Evolutionary conservation across 116 monocot species (phyloP), one percentile per base, ranked within the genome.

Genomic region (Posidonia oceanica): DNA sequence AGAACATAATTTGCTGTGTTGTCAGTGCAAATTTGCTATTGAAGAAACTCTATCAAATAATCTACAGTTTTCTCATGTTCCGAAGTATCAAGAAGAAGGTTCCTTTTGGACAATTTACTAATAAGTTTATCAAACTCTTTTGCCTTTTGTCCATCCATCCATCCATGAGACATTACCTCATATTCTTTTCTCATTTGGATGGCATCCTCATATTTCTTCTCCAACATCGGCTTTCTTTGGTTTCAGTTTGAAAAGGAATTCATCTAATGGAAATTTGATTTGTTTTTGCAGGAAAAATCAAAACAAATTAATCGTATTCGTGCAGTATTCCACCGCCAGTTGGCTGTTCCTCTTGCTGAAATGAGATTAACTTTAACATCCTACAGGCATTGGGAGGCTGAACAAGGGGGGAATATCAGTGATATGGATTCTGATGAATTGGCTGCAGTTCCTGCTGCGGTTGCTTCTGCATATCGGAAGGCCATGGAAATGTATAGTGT

Each of bases 301-400:
- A 98, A 87, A 71, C 97, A 98, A 71, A 52, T 75, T 69, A 74
- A 86, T n/a, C 85, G 82, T 4, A 80, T 93, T 70, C 90, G 88
- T 61, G 36, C 72, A 74, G 60, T 98, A 23, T 98, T 87, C 72
- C 93, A 98, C 14, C 89, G 93, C 22, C 98, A 98, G 69, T 72
- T 98, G 67, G 83, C 93, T 63, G 78, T 98, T 74, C 98, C 98
- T 72, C 79, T 90, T 22, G 74, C 66, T 67, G 85, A 84, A 79
- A 67, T 90, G 64, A 77, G 59, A 56, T 78, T 82, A 65, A 86
- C 86, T 67, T 69, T 93, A 54, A 68, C 52, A 51, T 71, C 86
- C 68, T 98, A 90, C 81, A 98, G 87, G 71, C 68, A 63, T 53
- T 98, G 98, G 98, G 93, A 98, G 72, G 75, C 63, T 61, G 85